Evolutionary conservation across 441 rosid species (phyloP), one percentile per base, ranked within the genome.

Genomic region (Dalechampia spathulata): DNA sequence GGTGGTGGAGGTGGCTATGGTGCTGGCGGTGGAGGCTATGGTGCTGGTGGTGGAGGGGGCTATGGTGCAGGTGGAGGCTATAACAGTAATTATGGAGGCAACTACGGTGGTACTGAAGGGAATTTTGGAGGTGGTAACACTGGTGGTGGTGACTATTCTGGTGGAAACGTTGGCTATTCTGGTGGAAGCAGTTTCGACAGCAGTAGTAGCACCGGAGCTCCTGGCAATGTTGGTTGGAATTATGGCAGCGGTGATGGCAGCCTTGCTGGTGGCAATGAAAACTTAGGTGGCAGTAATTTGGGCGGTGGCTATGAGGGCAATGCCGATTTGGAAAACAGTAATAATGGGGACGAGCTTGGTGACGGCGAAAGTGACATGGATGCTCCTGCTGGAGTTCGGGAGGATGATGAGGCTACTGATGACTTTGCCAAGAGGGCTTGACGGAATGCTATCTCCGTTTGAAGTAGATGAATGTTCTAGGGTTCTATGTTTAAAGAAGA

Each of bases 361-460:
- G 53, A 42, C 53, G 25, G 37, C 23, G 68, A 62, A 38, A 68
- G 56, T 7, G 47, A 53, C 54, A 42, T 50, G 12, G 72, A 58
- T 39, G 69, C 47, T 48, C 64, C 66, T 20, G 41, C 60, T 7
- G 81, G 32, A 53, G 80, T 63, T 48, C 48, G 28, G 42, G 23
- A 39, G 64, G 86, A 78, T 16, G 78, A 67, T 17, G 79, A 77
- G 14, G 69, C 71, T 61, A 40, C 61, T 9, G 74, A 32, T 21
- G 75, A 81, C 61, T 69, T 73, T 41, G 85, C 90, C 46, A 89
- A 89, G 61, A 86, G 85, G 59, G 88, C 83, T 48, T 84, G 86
- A 86, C 49, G 39, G 23, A 41, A 8, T 32, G 23, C 30, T 7
- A 36, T 49, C 25, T 5, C 25, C 32, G 20, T 32, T 21, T 49